Evolutionary conservation across 2,329 filamentous ascomycete species (phyloP).

Genomic region (Aspergillus tubingensis): DNA sequence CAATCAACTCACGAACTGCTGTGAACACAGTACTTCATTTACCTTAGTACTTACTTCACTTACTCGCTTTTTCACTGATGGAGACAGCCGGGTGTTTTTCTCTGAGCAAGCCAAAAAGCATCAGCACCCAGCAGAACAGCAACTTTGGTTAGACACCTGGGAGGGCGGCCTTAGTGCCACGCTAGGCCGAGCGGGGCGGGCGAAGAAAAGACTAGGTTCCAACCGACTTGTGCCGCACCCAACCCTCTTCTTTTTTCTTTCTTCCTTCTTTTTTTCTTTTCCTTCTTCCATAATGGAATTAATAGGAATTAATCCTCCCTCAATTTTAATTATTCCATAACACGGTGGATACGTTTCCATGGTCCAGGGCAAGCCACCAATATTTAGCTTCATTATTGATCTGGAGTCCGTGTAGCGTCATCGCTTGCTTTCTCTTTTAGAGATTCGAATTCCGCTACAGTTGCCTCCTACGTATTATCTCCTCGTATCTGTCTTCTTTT

Average conservation of each 20-base stretch:
- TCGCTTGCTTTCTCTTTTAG: neutral
- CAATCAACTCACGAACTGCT: too few relatives aligned
- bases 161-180: neutral
- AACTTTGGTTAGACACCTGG: neutral
- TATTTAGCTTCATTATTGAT: slow-evolving; percentile 9
- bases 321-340: slow-evolving; percentile 5
- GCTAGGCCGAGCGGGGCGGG: slow-evolving; percentile 2
- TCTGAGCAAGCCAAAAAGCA: too few relatives aligned
- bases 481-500: too few relatives aligned
- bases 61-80: too few relatives aligned
- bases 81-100: too few relatives aligned
- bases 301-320: neutral
- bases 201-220: neutral
- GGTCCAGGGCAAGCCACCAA: slow-evolving; percentile 3
- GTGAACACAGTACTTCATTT: too few relatives aligned
- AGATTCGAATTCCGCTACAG: neutral
- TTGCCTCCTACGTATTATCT: neutral
- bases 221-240: slow-evolving; percentile 4
- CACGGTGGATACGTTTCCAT: slow-evolving; percentile 7
- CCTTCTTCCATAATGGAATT: neutral
- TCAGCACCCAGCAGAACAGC: too few relatives aligned
- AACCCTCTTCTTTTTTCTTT: neutral
- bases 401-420: slow-evolving; percentile 1
- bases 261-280: neutral
- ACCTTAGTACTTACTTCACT: too few relatives aligned